Evolutionary conservation across 1,284 basidiomycete species (phyloP), one percentile per base, ranked within the genome.

Genomic region (Apiotrichum domesticum): DNA sequence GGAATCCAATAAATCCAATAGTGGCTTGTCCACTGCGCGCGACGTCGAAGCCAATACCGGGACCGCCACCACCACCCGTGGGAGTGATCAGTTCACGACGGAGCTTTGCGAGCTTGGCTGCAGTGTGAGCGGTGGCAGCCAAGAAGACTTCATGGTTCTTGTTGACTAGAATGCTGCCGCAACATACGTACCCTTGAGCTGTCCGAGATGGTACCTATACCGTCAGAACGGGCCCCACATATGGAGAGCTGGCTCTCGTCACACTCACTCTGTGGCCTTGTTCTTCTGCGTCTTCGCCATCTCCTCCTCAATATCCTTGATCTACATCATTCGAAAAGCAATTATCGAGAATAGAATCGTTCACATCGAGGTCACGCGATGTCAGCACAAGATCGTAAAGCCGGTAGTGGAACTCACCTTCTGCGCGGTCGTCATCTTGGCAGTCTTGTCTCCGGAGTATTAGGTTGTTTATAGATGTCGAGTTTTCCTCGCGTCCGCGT

Each of bases 41-140:
- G 39, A 98, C 95, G 82, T 98, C 95, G 80, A 98, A 98, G 37
- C 92, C 92, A 21, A 90, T 69, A 43, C 91, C 92, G 11, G 83
- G 85, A 13, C 94, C 94, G 7, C 93, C 89, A 37, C 90, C 83
- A 41, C 86, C 85, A 34, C 83, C 78, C 2, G 86, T 79, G 1
- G 90, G 87, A 3, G 85, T 81, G 67, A 99, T 91, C 54, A 99
- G 85, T 73, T 99, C 96, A 58, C 96, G 84, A 64, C 92, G 84
- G 49, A 98, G 86, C 77, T 98, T 98, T 52, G 96, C 96, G 51
- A 98, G 86, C 78, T 98, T 99, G 60, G 96, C 94, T 78, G 69
- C 52, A 57, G 67, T 64, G 61, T 71, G 14, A 63, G 52, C 46
- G 51, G 21, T 32, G 34, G 9, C 14, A 29, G 3, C 44, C 44